Evolutionary conservation across 176 grass and related monocot species (phyloP), one percentile per base, ranked within the genome.

Genomic region (Olyra latifolia): DNA sequence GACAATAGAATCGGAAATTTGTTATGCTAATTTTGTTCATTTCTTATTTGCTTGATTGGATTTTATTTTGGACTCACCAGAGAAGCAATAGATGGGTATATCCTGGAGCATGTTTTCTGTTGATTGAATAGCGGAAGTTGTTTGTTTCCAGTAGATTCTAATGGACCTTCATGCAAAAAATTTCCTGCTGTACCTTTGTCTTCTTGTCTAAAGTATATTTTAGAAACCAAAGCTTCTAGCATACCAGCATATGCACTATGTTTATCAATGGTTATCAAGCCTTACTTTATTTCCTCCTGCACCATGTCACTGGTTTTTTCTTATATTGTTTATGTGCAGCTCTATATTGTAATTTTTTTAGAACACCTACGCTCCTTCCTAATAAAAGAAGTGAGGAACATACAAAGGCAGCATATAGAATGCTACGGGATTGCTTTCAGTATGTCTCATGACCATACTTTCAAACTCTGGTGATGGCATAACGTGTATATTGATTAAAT

Each of bases 301-400:
- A 39, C 25, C 52, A 20, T 80, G 35, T 68, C 62, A 75, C 25
- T 38, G 61, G 28, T 72, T 81, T 69, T 4, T 19, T 28, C 5
- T 12, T 12, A 75, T 19, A 43, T 56, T 65, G 8, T 80, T 69
- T 63, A 42, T n/a, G 14, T 82, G 53, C 92, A 98, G 95, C 75
- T 78, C 80, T 98, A 40, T 94, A 94, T 87, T 91, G 83, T 54
- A 98, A 94, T 68, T 82, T 93, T 83, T 62, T 82, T 8, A 88
- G 88, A 89, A 75, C 80, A 75, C 92, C 90, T 7, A 93, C 90
- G 72, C 85, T 98, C 62, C 92, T 98, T 82, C 95, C 95, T 67
- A 98, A 85, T 88, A 87, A 98, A 86, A 93, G 92, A 85, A 98
- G 54, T 17, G 90, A 91, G 42, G 87, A 92, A 80, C 92, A 94